A percentile compares a stretch with the other conserved stretches of the same genome.
Evolutionary conservation across 768 basidiomycete genomes (phyloP).

Genomic region (Boletellus ananas): DNA sequence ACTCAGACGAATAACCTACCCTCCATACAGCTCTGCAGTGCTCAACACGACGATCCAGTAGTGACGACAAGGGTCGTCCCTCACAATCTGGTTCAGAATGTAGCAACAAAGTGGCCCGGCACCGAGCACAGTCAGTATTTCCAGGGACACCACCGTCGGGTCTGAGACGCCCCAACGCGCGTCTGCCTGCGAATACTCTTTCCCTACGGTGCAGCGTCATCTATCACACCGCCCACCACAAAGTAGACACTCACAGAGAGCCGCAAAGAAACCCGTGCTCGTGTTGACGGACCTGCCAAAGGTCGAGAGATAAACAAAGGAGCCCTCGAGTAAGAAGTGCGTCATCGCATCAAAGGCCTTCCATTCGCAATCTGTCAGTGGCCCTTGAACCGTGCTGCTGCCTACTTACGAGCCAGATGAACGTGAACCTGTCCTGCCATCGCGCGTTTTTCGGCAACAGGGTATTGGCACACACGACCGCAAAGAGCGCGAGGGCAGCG

Average conservation of each 20-base stretch:
- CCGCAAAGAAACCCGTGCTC: conserved; percentile 63
- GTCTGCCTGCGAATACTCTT: conserved; percentile 77
- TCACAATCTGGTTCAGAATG: conserved; percentile 61
- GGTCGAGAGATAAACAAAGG: conserved; percentile 73
- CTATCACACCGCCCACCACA: neutral
- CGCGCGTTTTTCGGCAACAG: conserved; percentile 61
- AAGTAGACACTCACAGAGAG: conserved; percentile 55
- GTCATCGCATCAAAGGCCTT: conserved; percentile 80
- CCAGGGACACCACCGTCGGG: conserved; percentile 76
- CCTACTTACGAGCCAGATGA: conserved; percentile 69
- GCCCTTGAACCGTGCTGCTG: neutral
- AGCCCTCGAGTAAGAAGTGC: conserved; percentile 76
- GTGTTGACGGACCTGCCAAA: conserved; percentile 73
- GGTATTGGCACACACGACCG: conserved; percentile 49
- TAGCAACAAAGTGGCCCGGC: conserved; percentile 73
- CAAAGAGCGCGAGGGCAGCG: conserved; percentile 44
- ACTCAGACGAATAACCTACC: conserved; percentile 37
- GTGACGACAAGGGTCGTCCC: conserved; percentile 55
- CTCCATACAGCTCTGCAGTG: conserved; percentile 76
- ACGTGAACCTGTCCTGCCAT: conserved; percentile 64
- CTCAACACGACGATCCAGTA: conserved; percentile 74
- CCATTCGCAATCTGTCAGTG: neutral
- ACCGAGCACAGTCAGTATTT: conserved; percentile 73
- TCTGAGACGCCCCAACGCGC: conserved; percentile 79
- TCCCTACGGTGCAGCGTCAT: conserved; percentile 51